phyloP scores from a whole-genome alignment of 331 rosid species.

The Arachis monticola region DNA sequence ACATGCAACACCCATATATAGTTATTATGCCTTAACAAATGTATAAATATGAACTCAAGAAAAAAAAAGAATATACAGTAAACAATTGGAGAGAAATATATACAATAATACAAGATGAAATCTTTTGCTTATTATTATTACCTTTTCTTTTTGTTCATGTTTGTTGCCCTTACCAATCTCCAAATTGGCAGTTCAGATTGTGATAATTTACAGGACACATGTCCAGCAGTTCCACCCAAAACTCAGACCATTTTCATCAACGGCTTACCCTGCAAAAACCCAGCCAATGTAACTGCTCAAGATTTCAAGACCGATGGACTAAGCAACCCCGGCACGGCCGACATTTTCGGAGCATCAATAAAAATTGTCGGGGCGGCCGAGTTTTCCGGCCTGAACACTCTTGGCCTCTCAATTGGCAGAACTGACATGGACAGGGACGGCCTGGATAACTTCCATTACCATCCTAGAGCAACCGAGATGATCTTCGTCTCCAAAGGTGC shows the following conservation, averaged over 20 bases:
- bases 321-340: conserved; percentile 41
- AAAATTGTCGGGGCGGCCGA: conserved; percentile 67
- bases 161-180: conserved; percentile 40
- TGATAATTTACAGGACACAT: conserved; percentile 63
- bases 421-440: conserved; percentile 64
- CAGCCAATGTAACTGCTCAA: conserved; percentile 48
- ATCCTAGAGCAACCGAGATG: conserved; percentile 87
- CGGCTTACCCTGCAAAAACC: conserved; percentile 81
- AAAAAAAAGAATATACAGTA: conserved; percentile 8
- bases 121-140: too few relatives aligned
- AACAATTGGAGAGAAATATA: neutral
- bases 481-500: conserved; percentile 65
- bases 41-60: neutral
- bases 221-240: conserved; percentile 59
- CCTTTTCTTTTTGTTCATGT: conserved; percentile 34
- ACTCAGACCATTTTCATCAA: conserved; percentile 68
- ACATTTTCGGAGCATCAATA: conserved; percentile 50
- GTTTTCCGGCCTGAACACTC: conserved; percentile 71
- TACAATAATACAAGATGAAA: conserved; percentile 48
- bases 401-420: conserved; percentile 78
- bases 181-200: conserved; percentile 49
- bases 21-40: neutral
- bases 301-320: conserved; percentile 66
- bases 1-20: neutral
- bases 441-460: conserved; percentile 64